Percentiles rank a stretch among this genome's conserved stretches.
Evolutionary conservation across 495 filamentous ascomycete species (phyloP).

Genomic region (Parathielavia appendiculata): DNA sequence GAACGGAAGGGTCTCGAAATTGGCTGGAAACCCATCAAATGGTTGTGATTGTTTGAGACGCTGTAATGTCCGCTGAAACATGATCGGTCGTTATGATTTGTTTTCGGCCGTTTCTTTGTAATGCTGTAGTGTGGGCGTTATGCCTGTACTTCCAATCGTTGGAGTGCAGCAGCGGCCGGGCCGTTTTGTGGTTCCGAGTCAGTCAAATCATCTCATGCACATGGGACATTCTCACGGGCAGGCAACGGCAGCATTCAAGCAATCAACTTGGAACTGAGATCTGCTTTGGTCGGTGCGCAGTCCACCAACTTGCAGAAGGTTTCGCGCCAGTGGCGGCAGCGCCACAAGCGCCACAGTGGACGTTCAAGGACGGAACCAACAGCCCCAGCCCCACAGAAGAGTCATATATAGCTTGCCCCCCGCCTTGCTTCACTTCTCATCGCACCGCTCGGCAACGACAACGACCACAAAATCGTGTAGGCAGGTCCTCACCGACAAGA

Average conservation of each 20-base stretch:
- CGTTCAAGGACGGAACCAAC: conserved; percentile 16
- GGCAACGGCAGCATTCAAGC: too few relatives aligned
- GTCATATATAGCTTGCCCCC: conserved; percentile 23
- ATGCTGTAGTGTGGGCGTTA: too few relatives aligned
- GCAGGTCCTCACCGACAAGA: not conserved
- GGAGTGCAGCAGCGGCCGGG: too few relatives aligned
- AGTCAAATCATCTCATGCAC: too few relatives aligned
- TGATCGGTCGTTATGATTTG: not conserved
- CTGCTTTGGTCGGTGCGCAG: too few relatives aligned
- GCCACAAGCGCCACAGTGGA: conserved; percentile 7
- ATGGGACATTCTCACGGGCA: too few relatives aligned
- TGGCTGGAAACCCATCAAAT: not conserved
- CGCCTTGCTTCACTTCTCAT: conserved; percentile 9
- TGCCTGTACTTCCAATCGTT: not conserved
- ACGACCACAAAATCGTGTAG: conserved; percentile 1
- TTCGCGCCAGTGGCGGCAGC: too few relatives aligned
- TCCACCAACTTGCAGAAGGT: too few relatives aligned
- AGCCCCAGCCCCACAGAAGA: conserved; percentile 20
- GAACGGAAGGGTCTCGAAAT: not conserved
- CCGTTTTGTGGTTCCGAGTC: too few relatives aligned
- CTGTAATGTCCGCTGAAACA: not conserved
- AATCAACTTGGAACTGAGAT: too few relatives aligned
- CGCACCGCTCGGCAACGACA: conserved; percentile 8
- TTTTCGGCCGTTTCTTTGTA: not conserved
- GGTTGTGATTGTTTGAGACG: not conserved